Percentiles rank a stretch among this genome's conserved stretches.
These are phyloP conservation scores for Irpex lacteus DNA, from an alignment of 1,284 basidiomycete species.

Conservation along the genomic window DNA sequence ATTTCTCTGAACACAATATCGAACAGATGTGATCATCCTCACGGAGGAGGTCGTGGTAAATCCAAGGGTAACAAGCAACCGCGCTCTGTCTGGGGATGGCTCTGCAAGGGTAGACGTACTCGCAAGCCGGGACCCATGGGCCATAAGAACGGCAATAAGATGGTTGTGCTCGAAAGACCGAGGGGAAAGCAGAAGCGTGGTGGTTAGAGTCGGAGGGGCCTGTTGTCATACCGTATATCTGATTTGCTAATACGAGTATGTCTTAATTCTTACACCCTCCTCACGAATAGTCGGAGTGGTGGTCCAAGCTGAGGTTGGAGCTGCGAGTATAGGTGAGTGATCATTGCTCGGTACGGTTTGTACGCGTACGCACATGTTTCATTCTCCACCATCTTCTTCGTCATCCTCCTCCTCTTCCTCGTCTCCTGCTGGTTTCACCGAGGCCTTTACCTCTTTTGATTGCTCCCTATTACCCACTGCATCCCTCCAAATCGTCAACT, in stretches of 20 bases:
- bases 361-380: background rate
- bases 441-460: slow-evolving; percentile 33
- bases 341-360: background rate
- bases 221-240: background rate
- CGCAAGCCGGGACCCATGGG: slow-evolving; percentile 86
- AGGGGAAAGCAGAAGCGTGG: slow-evolving; percentile 73
- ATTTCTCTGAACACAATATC: slow-evolving; percentile 9
- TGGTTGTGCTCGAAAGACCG: slow-evolving; percentile 88
- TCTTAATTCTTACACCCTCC: background rate
- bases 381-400: slow-evolving; percentile 16
- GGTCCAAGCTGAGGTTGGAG: background rate
- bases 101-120: slow-evolving; percentile 90
- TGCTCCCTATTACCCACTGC: slow-evolving; percentile 59
- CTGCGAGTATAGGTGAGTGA: background rate
- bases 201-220: slow-evolving; percentile 1
- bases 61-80: slow-evolving; percentile 95
- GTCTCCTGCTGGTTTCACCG: slow-evolving; percentile 39
- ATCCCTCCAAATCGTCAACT: slow-evolving; percentile 70
- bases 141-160: slow-evolving; percentile 90
- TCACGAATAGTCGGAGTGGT: background rate
- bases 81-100: slow-evolving; percentile 88
- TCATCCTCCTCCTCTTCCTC: slow-evolving; percentile 37
- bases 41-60: slow-evolving; percentile 98
- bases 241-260: background rate
- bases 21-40: slow-evolving; percentile 85